Evolutionary conservation across 129 eudicot genomes (phyloP).

Genomic region (Helichrysum umbraculigerum): DNA sequence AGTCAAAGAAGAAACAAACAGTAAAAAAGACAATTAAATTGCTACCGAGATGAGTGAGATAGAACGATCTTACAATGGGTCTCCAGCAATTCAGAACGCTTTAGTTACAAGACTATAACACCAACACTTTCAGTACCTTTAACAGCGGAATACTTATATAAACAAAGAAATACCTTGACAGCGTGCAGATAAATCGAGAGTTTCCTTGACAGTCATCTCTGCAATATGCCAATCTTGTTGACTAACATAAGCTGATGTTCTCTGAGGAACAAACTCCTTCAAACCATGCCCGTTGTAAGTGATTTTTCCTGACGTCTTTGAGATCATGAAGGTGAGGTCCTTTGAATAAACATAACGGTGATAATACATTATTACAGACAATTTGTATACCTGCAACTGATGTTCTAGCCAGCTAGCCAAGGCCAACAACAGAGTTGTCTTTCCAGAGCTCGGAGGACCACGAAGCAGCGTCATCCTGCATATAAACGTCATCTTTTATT

Average conservation of each 20-base stretch:
- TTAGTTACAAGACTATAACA: too few relatives aligned
- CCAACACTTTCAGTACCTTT: too few relatives aligned
- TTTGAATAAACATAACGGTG: not conserved
- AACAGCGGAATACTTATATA: too few relatives aligned
- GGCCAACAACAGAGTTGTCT: conserved; percentile 81
- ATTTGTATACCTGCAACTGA: conserved; percentile 63
- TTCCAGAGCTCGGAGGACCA: conserved; percentile 99
- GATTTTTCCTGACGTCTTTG: conserved; percentile 83
- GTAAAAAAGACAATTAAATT: too few relatives aligned
- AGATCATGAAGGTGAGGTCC: conserved; percentile 25
- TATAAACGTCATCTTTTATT: conserved; percentile 17
- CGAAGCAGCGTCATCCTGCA: conserved; percentile 81
- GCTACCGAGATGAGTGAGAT: too few relatives aligned
- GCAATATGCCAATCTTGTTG: conserved; percentile 97
- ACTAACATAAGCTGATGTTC: conserved; percentile 90
- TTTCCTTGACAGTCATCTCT: conserved; percentile 98
- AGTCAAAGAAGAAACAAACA: too few relatives aligned
- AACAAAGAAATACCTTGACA: too few relatives aligned
- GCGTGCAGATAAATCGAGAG: conserved; percentile 83
- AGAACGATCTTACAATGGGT: too few relatives aligned
- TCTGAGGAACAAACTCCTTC: conserved; percentile 95
- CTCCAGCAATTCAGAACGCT: too few relatives aligned
- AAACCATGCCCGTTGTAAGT: conserved; percentile 84
- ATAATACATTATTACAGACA: conserved; percentile 14
- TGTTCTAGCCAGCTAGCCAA: conserved; percentile 79